These are phyloP conservation scores for Skeletonema marinoi DNA, from an alignment of 108 stramenopile genomes.

Conservation along the genomic window DNA sequence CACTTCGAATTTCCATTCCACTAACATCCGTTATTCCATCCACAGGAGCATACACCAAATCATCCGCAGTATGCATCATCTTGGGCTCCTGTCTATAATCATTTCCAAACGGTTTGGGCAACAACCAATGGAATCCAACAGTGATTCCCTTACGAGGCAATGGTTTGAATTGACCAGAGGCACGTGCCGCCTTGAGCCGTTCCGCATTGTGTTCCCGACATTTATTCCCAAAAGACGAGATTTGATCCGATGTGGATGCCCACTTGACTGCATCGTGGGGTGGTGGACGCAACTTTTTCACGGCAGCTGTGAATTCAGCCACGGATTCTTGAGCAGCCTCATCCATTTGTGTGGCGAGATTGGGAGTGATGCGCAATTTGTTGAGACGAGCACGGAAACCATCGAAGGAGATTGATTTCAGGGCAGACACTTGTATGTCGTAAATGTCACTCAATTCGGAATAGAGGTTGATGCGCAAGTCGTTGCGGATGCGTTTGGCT, in stretches of 20 bases:
- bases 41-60: conserved; percentile 74
- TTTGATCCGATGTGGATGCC: conserved; percentile 53
- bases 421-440: conserved; percentile 59
- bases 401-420: conserved; percentile 64
- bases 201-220: conserved; percentile 70
- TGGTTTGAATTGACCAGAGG: conserved; percentile 77
- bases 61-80: conserved; percentile 74
- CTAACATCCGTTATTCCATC: conserved; percentile 78
- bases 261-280: conserved; percentile 18
- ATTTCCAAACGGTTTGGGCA: conserved; percentile 93
- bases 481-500: conserved; percentile 61
- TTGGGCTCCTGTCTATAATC: conserved; percentile 86
- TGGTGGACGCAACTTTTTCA: conserved; percentile 48
- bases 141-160: conserved; percentile 88
- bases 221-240: conserved; percentile 29
- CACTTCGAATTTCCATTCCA: conserved; percentile 58
- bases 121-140: conserved; percentile 89
- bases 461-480: conserved; percentile 61
- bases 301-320: conserved; percentile 56
- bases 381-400: conserved; percentile 66
- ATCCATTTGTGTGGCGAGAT: conserved; percentile 72
- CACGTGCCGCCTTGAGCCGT: conserved; percentile 73
- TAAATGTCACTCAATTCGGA: conserved; percentile 62
- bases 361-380: conserved; percentile 72
- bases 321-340: conserved; percentile 53